phyloP scores from a whole-genome alignment of 2,329 filamentous ascomycete genomes.

The Aspergillus costaricaensis region DNA sequence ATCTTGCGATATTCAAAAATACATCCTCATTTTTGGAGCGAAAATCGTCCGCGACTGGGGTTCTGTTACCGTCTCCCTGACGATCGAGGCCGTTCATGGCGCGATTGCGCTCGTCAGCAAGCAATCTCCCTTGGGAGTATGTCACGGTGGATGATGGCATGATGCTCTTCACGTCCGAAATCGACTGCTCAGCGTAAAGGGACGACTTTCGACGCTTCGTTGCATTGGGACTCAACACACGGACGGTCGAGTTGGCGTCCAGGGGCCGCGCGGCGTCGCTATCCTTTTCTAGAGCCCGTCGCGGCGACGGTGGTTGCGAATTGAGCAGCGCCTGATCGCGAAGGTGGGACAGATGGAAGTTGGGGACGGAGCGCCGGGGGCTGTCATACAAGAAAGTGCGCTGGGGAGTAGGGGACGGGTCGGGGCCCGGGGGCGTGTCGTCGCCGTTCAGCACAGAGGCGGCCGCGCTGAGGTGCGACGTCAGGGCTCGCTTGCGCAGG shows the following conservation, averaged over 20 bases:
- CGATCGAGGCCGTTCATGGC: slow-evolving; percentile 29
- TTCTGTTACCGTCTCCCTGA: slow-evolving; percentile 34
- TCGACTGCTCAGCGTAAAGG: slow-evolving; percentile 24
- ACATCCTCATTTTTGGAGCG: slow-evolving; percentile 47
- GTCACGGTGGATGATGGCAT: slow-evolving; percentile 37
- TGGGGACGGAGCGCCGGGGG: slow-evolving; percentile 33
- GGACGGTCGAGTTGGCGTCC: slow-evolving; percentile 29
- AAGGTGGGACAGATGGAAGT: slow-evolving; percentile 24
- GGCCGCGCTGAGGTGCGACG: slow-evolving; percentile 22
- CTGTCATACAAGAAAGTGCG: slow-evolving; percentile 40
- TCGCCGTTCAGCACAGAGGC: slow-evolving; percentile 34
- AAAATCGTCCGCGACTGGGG: slow-evolving; percentile 39
- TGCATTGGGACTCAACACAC: slow-evolving; percentile 31
- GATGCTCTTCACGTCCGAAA: slow-evolving; percentile 34
- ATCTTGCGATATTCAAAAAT: slow-evolving; percentile 50
- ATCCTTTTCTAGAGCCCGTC: slow-evolving; percentile 15
- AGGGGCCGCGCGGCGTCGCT: slow-evolving; percentile 22
- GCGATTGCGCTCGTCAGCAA: slow-evolving; percentile 29
- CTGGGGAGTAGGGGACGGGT: slow-evolving; percentile 54
- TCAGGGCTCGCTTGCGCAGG: slow-evolving; percentile 24
- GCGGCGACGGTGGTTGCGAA: slow-evolving; percentile 19
- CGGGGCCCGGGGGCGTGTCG: slow-evolving; percentile 53
- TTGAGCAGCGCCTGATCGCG: slow-evolving; percentile 23
- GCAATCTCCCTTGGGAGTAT: slow-evolving; percentile 31
- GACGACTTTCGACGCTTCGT: slow-evolving; percentile 31